phyloP scores from a whole-genome alignment of 805 yeast species.

The Ogataea ganodermae region DNA sequence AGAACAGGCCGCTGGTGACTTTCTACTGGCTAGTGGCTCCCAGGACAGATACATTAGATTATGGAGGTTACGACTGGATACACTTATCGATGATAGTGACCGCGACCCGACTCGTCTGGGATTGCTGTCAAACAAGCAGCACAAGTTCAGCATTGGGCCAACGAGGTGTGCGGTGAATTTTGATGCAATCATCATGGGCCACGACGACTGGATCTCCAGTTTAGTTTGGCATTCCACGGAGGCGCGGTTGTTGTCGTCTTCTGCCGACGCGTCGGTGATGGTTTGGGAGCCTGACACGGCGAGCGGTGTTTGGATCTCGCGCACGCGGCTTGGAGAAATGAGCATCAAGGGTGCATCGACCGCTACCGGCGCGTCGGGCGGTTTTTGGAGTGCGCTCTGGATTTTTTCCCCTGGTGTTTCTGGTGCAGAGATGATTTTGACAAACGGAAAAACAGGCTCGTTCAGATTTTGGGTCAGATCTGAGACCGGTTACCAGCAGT shows the following conservation, averaged over 20 bases:
- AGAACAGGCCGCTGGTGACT: conserved; percentile 50
- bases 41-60: conserved; percentile 90
- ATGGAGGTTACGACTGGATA: conserved; percentile 73
- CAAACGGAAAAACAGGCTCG: conserved; percentile 92
- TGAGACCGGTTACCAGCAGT: conserved; percentile 38
- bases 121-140: conserved; percentile 70
- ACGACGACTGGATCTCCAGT: conserved; percentile 95
- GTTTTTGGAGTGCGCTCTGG: conserved; percentile 73
- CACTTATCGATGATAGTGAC: conserved; percentile 55
- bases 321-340: conserved; percentile 82
- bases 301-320: conserved; percentile 90
- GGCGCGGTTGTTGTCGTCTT: conserved; percentile 70
- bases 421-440: conserved; percentile 53
- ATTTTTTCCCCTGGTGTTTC: conserved; percentile 37
- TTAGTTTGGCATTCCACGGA: conserved; percentile 76
- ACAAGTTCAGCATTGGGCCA: conserved; percentile 48
- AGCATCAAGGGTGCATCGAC: conserved; percentile 97
- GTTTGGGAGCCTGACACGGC: conserved; percentile 86
- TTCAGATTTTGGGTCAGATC: conserved; percentile 69
- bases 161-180: conserved; percentile 63
- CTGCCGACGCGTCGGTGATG: conserved; percentile 93
- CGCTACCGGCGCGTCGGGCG: conserved; percentile 90
- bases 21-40: conserved; percentile 81
- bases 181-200: conserved; percentile 96
- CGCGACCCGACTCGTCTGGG: conserved; percentile 54